Percentiles rank a stretch among this genome's conserved stretches.
These are phyloP conservation scores for Trametes cubensis DNA, from an alignment of 768 basidiomycete species.

Conservation along the genomic window DNA sequence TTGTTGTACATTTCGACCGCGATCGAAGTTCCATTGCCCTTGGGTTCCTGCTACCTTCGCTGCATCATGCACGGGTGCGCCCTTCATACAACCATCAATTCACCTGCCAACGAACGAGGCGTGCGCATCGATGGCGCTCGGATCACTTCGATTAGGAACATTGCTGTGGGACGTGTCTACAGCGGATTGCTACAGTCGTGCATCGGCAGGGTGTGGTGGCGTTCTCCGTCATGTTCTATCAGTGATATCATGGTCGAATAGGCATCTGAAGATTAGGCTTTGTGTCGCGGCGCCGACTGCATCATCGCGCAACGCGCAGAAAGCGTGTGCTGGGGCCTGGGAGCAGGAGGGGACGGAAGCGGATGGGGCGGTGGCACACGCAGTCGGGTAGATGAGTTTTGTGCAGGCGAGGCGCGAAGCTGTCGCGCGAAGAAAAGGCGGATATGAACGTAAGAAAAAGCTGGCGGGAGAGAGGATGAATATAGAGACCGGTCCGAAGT, in stretches of 20 bases:
- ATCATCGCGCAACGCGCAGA: slow-evolving; percentile 11
- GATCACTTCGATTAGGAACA: background rate
- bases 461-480: slow-evolving; percentile 4
- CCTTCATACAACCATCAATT: background rate
- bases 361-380: slow-evolving; percentile 1
- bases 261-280: slow-evolving; percentile 14
- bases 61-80: too few species aligned
- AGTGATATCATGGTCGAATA: slow-evolving; percentile 16
- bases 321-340: slow-evolving; percentile 16
- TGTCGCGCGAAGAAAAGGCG: slow-evolving; percentile 4
- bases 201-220: background rate
- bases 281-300: background rate
- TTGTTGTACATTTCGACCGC: too few species aligned
- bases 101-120: background rate
- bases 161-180: background rate
- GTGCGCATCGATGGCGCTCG: slow-evolving; percentile 1
- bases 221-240: slow-evolving; percentile 4
- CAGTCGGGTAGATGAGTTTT: slow-evolving; percentile 2
- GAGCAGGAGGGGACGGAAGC: slow-evolving; percentile 3
- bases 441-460: slow-evolving; percentile 25
- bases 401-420: background rate
- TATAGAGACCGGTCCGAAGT: slow-evolving; percentile 25
- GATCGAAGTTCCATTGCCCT: too few species aligned
- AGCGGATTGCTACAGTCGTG: background rate
- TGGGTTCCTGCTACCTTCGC: too few species aligned